A percentile compares a stretch with the other conserved stretches of the same genome.
phyloP scores from a whole-genome alignment of 2,329 filamentous ascomycete genomes.

The Beauveria australis region DNA sequence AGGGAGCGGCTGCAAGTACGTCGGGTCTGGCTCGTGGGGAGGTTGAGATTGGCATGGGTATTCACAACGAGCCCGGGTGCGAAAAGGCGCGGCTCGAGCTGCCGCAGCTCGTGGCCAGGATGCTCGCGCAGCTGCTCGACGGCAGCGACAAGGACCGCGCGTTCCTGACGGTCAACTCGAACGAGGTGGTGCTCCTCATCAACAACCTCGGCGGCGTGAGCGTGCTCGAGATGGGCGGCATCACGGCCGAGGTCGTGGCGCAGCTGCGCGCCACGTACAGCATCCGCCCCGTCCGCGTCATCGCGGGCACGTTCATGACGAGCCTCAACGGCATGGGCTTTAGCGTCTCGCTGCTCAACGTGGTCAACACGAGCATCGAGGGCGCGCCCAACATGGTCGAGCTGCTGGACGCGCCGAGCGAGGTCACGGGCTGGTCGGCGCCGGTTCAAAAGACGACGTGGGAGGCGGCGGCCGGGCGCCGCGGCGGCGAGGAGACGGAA shows the following conservation, averaged over 20 bases:
- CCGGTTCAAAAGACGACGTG: slow-evolving; percentile 56
- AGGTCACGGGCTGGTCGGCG: slow-evolving; percentile 63
- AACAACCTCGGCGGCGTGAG: slow-evolving; percentile 73
- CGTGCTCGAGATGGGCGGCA: slow-evolving; percentile 62
- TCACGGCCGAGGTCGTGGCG: slow-evolving; percentile 58
- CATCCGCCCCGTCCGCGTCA: slow-evolving; percentile 55
- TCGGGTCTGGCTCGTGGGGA: slow-evolving; percentile 42
- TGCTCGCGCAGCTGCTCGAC: slow-evolving; percentile 64
- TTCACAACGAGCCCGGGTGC: slow-evolving; percentile 62
- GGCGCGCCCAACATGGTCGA: slow-evolving; percentile 54
- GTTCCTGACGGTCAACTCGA: slow-evolving; percentile 54
- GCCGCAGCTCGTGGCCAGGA: slow-evolving; percentile 49
- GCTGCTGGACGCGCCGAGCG: slow-evolving; percentile 60
- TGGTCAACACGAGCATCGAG: slow-evolving; percentile 48
- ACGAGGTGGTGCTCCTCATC: slow-evolving; percentile 60
- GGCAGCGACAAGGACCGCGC: slow-evolving; percentile 58
- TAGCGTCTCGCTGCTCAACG: slow-evolving; percentile 62
- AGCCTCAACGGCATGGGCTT: slow-evolving; percentile 70
- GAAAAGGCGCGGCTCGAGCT: slow-evolving; percentile 43
- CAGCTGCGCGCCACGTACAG: slow-evolving; percentile 51
- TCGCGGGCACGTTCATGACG: slow-evolving; percentile 69
- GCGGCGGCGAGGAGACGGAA: slow-evolving; percentile 27
- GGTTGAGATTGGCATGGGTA: slow-evolving; percentile 67
- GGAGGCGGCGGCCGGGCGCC: slow-evolving; percentile 43
- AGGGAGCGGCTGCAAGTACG: slow-evolving; percentile 33